phyloP scores from a whole-genome alignment of 495 filamentous ascomycete genomes.

The Aspergillus heteromorphus region DNA sequence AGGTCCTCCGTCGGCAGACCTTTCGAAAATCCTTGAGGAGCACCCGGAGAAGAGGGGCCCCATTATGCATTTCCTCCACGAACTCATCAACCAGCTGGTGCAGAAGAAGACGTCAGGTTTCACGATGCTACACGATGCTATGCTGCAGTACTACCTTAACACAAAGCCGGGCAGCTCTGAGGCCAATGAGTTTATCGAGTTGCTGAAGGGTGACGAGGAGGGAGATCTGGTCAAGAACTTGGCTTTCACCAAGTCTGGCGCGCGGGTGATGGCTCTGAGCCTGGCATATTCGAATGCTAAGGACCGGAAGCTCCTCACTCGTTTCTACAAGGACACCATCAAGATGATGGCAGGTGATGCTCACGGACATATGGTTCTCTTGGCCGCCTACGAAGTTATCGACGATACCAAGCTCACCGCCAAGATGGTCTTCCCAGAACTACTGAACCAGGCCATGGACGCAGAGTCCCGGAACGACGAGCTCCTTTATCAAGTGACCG shows the following conservation, averaged over 20 bases:
- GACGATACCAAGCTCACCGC: constrained; percentile 88
- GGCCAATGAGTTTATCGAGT: constrained; percentile 78
- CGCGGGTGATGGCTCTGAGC: constrained; percentile 71
- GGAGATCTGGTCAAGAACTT: constrained; percentile 88
- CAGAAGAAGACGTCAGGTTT: constrained; percentile 96
- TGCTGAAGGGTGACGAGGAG: constrained; percentile 84
- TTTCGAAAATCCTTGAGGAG: constrained; percentile 65
- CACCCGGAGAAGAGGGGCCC: constrained; percentile 79
- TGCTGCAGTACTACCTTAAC: constrained; percentile 92
- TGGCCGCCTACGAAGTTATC: constrained; percentile 81
- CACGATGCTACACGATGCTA: constrained; percentile 93
- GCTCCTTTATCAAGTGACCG: constrained; percentile 56
- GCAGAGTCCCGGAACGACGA: constrained; percentile 54
- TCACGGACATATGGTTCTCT: constrained; percentile 72
- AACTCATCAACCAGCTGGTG: constrained; percentile 81
- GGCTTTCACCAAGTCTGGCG: constrained; percentile 87
- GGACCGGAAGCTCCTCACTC: constrained; percentile 84
- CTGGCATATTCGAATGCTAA: constrained; percentile 83
- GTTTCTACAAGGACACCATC: constrained; percentile 78
- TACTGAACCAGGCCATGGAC: constrained; percentile 61
- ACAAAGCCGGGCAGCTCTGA: constrained; percentile 70
- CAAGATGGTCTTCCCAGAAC: constrained; percentile 78
- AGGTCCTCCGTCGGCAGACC: constrained; percentile 47
- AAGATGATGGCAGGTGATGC: constrained; percentile 74
- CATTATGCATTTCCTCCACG: constrained; percentile 76